phyloP scores from a whole-genome alignment of 441 rosid species.

The Codiaeum variegatum region DNA sequence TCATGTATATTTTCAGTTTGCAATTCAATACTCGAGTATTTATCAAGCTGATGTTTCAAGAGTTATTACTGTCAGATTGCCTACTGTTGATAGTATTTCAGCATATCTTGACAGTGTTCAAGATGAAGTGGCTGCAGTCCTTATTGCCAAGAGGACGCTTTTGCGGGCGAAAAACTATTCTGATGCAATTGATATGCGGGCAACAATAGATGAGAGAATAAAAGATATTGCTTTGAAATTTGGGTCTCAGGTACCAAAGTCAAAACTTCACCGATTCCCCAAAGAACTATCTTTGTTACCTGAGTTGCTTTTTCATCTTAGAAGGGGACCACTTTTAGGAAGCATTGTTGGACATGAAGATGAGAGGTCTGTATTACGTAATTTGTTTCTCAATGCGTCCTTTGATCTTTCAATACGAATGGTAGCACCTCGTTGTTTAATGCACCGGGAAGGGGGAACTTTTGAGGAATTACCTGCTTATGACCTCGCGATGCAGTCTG shows the following conservation, averaged over 20 bases:
- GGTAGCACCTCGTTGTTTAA: slow-evolving; percentile 89
- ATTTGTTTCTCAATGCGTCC: slow-evolving; percentile 81
- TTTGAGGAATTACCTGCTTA: slow-evolving; percentile 91
- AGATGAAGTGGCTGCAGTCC: slow-evolving; percentile 77
- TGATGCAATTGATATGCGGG: slow-evolving; percentile 67
- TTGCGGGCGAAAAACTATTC: slow-evolving; percentile 59
- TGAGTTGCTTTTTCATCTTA: slow-evolving; percentile 84
- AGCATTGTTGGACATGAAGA: slow-evolving; percentile 95
- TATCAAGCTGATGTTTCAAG: slow-evolving; percentile 88
- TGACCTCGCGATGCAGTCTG: slow-evolving; percentile 94
- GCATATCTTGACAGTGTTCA: slow-evolving; percentile 79
- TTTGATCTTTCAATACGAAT: slow-evolving; percentile 88
- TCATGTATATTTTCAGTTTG: slow-evolving; percentile 77
- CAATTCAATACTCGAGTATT: slow-evolving; percentile 64
- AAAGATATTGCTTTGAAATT: slow-evolving; percentile 78
- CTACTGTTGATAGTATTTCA: slow-evolving; percentile 80
- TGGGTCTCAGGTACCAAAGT: slow-evolving; percentile 75
- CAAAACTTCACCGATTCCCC: slow-evolving; percentile 78
- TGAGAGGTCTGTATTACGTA: slow-evolving; percentile 80
- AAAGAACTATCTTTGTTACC: slow-evolving; percentile 75
- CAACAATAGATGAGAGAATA: slow-evolving; percentile 80
- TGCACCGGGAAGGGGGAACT: slow-evolving; percentile 95
- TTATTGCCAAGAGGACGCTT: slow-evolving; percentile 86
- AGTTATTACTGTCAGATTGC: slow-evolving; percentile 71
- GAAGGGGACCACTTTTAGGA: slow-evolving; percentile 87